These are phyloP conservation scores for Durotheca rogersii DNA, from an alignment of 495 filamentous ascomycete species.

Conservation along the genomic window DNA sequence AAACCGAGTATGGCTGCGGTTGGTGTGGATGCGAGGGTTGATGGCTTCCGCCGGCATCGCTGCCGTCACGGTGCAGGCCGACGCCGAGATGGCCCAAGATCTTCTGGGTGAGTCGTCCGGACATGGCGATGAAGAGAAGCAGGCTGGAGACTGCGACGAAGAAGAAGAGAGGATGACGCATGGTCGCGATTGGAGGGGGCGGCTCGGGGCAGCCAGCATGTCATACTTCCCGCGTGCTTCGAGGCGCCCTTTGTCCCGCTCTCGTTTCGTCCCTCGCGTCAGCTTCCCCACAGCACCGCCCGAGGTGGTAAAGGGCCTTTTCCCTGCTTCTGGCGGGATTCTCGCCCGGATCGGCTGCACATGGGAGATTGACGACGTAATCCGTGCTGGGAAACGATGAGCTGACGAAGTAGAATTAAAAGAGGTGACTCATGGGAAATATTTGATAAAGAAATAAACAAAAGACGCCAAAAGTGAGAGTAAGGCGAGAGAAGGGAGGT, in stretches of 20 bases:
- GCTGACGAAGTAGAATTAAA: no score
- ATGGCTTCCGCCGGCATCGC: not conserved
- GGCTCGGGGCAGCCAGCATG: not conserved
- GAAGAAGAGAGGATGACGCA: not conserved
- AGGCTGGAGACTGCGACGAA: not conserved
- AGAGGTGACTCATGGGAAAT: no score
- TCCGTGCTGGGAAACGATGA: no score
- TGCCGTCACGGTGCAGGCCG: conserved; percentile 12
- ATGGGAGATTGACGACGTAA: no score
- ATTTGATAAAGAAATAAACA: no score
- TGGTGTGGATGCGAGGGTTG: not conserved
- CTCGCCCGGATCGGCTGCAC: no score
- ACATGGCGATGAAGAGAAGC: conserved; percentile 12
- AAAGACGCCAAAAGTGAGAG: no score
- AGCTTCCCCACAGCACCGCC: conserved; percentile 25
- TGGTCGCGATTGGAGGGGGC: not conserved
- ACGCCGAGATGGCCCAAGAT: conserved; percentile 28
- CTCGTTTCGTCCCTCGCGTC: conserved; percentile 20
- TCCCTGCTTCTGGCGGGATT: conserved; percentile 11
- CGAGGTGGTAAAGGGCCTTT: conserved; percentile 10
- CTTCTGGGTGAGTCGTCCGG: conserved; percentile 29
- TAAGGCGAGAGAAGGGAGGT: no score
- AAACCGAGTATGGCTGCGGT: not conserved
- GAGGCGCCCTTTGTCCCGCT: not conserved
- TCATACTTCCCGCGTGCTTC: not conserved